phyloP scores from a whole-genome alignment of 805 yeast species.

The Candida ascalaphidarum region DNA sequence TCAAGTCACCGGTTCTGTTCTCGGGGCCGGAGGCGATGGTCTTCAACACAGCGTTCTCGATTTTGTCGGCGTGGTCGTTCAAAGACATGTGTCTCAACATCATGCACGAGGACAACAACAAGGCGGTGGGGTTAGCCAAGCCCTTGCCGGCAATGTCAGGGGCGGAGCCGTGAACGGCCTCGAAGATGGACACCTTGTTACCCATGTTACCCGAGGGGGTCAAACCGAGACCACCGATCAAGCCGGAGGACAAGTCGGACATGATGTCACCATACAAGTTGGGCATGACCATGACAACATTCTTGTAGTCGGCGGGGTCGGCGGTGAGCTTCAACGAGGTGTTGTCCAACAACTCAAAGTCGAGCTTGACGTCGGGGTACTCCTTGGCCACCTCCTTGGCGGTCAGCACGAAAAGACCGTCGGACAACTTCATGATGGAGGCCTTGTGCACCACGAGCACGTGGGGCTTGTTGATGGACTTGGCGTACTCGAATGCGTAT shows the following conservation, averaged over 20 bases:
- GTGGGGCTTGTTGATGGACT: conserved; percentile 77
- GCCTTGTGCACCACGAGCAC: conserved; percentile 97
- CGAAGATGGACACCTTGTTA: conserved; percentile 93
- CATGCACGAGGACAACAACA: conserved; percentile 93
- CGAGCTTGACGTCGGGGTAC: conserved; percentile 82
- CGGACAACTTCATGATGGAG: conserved; percentile 95
- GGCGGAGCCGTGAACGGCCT: conserved; percentile 99
- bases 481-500: conserved; percentile 96
- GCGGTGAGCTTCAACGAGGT: conserved; percentile 85
- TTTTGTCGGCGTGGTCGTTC: conserved; percentile 69
- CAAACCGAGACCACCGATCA: conserved; percentile 97
- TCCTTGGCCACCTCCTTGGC: conserved; percentile 86
- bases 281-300: conserved; percentile 96
- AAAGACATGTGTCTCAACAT: conserved; percentile 98
- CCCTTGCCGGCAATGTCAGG: conserved; percentile 99
- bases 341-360: conserved; percentile 88
- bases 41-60: conserved; percentile 77
- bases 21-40: conserved; percentile 95
- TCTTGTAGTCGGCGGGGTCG: conserved; percentile 81
- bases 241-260: conserved; percentile 95
- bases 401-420: conserved; percentile 89
- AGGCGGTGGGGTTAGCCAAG: conserved; percentile 97
- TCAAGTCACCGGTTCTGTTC: conserved; percentile 94
- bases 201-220: conserved; percentile 99
- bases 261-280: conserved; percentile 98